Conservation (phyloP, 2,329 filamentous ascomycete species). For the Colletotrichum paranaense region DNA sequence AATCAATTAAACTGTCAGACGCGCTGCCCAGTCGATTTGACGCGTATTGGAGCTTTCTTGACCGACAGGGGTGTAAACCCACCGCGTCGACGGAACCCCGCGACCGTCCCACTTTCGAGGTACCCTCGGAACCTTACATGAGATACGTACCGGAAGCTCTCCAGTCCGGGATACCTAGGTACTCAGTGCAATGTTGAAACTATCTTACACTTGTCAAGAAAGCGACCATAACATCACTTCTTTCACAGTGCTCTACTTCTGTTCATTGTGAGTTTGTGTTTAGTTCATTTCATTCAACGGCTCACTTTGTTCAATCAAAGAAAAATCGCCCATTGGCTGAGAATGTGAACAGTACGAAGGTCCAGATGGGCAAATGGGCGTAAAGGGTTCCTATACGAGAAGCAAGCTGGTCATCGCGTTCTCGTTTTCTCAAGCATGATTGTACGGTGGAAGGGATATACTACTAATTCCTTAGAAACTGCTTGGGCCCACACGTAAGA, state of each 20-base stretch:
- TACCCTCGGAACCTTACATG: background rate
- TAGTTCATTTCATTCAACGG: background rate
- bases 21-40: slow-evolving; percentile 17
- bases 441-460: no score
- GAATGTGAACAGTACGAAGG: background rate
- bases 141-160: background rate
- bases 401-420: background rate
- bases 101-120: slow-evolving; percentile 17
- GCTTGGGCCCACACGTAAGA: no score
- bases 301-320: background rate
- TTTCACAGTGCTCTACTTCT: no score
- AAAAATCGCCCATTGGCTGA: background rate
- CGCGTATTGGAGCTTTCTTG: slow-evolving; percentile 28
- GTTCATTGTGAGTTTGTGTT: background rate
- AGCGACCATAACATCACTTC: no score
- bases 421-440: no score
- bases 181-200: background rate
- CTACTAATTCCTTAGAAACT: no score
- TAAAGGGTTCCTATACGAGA: background rate
- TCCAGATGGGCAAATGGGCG: background rate
- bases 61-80: slow-evolving; percentile 10
- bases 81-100: slow-evolving; percentile 15
- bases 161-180: background rate
- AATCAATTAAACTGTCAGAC: slow-evolving; percentile 33
- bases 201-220: background rate